Base-by-base conservation (phyloP, 257 asterid species). In the Oldenlandia corymbosa region DNA sequence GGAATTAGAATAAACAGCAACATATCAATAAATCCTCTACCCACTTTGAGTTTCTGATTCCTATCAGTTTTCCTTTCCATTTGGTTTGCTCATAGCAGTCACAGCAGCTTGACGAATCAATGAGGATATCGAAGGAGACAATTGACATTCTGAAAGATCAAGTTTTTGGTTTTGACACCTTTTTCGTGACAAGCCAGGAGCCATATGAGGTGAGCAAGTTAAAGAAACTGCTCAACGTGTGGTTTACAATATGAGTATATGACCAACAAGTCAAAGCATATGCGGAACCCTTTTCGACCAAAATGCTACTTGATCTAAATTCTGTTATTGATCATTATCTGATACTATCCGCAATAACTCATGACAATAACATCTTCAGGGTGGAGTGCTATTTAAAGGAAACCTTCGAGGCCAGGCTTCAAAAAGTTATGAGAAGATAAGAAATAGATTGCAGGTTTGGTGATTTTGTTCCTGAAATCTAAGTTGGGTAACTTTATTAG, bases 141-240 rank as follows among this genome's bases (percentile, higher is more conserved):
- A 79, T 84, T 71, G 99, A 92, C 13, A 74, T 92, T 73, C 73
- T 92, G 65, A 87, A 79, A 79, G 90, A 92, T 68, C 97, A 89
- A 84, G 86, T 92, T 59, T 92, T 92, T 84, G 91, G 97, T 69
- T 92, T 92, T 49, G 99, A 92, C 75, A 87, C 97, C 10, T 92
- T 89, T 83, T 92, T 92, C 45, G 89, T 92, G 66, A 92, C 96
- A 69, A 85, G 88, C 85, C 96, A 92, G 75, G 97, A 92, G 85
- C 97, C 99, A 56, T 92, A 92, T 75, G 99, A 92, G 81, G 99
- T 89, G 74, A 79, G 94, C 75, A 68, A 65, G 53, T 66, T 68
- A 60, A 53, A 66, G 53, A 18, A 26, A 27, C 31, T 14, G 43
- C 20, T 51, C n/a, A 20, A 16, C 16, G 17, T 41, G 34, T 41